Evolutionary conservation across 495 filamentous ascomycete genomes (phyloP).

Genomic region (Daldinia loculata): DNA sequence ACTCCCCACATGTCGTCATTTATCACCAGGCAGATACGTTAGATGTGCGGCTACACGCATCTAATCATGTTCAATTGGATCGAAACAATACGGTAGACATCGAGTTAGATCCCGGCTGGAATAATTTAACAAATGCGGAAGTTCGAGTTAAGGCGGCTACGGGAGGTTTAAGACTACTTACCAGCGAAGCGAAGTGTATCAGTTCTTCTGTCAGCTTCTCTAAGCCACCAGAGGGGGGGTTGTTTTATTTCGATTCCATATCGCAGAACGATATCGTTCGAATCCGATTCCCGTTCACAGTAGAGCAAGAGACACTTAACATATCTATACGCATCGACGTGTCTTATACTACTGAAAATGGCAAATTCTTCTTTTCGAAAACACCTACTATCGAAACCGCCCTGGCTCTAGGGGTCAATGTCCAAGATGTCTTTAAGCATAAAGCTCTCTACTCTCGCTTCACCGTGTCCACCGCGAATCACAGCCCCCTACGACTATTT

Average conservation of each 20-base stretch:
- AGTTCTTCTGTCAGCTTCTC: constrained; percentile 63
- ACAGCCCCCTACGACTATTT: constrained; percentile 77
- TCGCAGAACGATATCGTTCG: constrained; percentile 56
- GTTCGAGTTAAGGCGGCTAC: constrained; percentile 82
- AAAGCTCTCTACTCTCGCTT: constrained; percentile 85
- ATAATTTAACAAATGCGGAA: constrained; percentile 72
- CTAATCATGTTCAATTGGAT: constrained; percentile 75
- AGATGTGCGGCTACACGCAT: constrained; percentile 56
- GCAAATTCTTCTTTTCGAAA: constrained; percentile 74
- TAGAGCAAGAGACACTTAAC: constrained; percentile 78
- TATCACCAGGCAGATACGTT: constrained; percentile 60
- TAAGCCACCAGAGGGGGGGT: constrained; percentile 68
- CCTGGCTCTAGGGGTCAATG: constrained; percentile 90
- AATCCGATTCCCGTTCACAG: constrained; percentile 81
- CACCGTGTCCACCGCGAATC: constrained; percentile 79
- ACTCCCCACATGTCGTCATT: constrained; percentile 54
- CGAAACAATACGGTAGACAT: constrained; percentile 78
- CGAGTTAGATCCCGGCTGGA: constrained; percentile 76
- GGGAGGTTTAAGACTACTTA: constrained; percentile 85
- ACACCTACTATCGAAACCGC: constrained; percentile 70
- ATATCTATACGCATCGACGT: constrained; percentile 81
- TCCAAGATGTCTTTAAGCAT: constrained; percentile 94
- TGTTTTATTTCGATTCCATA: constrained; percentile 70
- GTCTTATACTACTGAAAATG: constrained; percentile 76
- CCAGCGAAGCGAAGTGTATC: constrained; percentile 69